Conservation (phyloP, 495 filamentous ascomycete genomes). For the Penicillium simplicissimum region DNA sequence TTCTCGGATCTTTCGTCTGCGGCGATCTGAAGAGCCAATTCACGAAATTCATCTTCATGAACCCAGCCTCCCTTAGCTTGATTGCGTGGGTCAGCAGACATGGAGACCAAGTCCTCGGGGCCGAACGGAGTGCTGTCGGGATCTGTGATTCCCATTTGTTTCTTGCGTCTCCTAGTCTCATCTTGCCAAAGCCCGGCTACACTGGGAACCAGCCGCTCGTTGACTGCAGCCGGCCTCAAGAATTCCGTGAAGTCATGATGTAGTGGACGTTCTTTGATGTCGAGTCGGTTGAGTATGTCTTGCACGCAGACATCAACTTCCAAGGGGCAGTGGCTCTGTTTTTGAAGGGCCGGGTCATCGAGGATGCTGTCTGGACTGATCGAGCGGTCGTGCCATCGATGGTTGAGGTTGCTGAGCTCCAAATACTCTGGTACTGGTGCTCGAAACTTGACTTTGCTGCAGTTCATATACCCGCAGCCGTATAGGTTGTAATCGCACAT, state of each 20-base stretch:
- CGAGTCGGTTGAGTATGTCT: constrained; percentile 80
- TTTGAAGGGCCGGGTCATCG: constrained; percentile 61
- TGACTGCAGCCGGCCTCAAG: constrained; percentile 58
- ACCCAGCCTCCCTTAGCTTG: constrained; percentile 75
- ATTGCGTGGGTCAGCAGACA: constrained; percentile 78
- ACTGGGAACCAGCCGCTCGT: constrained; percentile 84
- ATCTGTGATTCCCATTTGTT: constrained; percentile 59
- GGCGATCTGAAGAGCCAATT: constrained; percentile 60
- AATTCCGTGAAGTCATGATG: constrained; percentile 89
- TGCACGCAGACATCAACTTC: constrained; percentile 88
- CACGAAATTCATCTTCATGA: constrained; percentile 81
- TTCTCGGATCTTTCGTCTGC: constrained; percentile 58
- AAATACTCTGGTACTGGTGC: constrained; percentile 70
- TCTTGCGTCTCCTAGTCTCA: constrained; percentile 77
- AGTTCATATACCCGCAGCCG: constrained; percentile 84
- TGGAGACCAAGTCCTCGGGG: constrained; percentile 75
- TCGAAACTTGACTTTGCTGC: constrained; percentile 67
- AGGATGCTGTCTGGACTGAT: constrained; percentile 56
- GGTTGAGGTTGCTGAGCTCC: constrained; percentile 53
- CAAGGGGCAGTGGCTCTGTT: constrained; percentile 82
- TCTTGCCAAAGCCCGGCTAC: constrained; percentile 94
- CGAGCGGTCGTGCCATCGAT: constrained; percentile 79
- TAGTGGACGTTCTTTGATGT: constrained; percentile 68
- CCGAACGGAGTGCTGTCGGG: constrained; percentile 73
- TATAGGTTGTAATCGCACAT: constrained; percentile 98